Conservation (phyloP, 2,329 filamentous ascomycete genomes). For the Pyricularia sp. region DNA sequence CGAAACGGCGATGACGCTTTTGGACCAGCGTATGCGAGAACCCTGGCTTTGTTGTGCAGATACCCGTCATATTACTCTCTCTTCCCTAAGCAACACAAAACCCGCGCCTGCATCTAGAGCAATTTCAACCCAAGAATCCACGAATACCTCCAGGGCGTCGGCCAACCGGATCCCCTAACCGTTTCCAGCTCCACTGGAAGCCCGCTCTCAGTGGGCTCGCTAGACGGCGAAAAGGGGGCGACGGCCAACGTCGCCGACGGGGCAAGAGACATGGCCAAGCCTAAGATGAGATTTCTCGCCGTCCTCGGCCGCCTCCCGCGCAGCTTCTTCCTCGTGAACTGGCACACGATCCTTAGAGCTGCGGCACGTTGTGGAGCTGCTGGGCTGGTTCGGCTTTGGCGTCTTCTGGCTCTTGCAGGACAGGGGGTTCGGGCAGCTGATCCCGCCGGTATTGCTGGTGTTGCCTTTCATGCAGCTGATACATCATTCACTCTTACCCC, state of each 20-base stretch:
- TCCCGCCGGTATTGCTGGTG: conserved; percentile 10
- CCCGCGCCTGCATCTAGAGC: conserved; percentile 2
- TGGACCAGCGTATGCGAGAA: conserved; percentile 8
- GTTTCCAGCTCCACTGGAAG: not conserved
- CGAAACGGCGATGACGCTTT: conserved; percentile 12
- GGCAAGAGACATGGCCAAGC: not conserved
- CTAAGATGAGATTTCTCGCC: not conserved
- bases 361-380: not conserved
- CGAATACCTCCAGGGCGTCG: too few species aligned
- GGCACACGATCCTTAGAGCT: not conserved
- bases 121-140: too few species aligned
- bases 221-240: not conserved
- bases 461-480: conserved; percentile 8
- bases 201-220: not conserved
- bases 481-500: too few species aligned
- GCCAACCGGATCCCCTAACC: not conserved
- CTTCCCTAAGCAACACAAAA: too few species aligned
- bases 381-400: not conserved
- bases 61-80: too few species aligned
- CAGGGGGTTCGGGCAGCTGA: conserved; percentile 8
- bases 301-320: not conserved
- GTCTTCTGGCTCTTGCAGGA: conserved; percentile 5
- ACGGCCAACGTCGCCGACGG: not conserved
- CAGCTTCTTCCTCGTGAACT: not conserved
- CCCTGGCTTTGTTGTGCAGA: too few species aligned